phyloP scores from a whole-genome alignment of 768 basidiomycete genomes.

The Termitomyces sp. region DNA sequence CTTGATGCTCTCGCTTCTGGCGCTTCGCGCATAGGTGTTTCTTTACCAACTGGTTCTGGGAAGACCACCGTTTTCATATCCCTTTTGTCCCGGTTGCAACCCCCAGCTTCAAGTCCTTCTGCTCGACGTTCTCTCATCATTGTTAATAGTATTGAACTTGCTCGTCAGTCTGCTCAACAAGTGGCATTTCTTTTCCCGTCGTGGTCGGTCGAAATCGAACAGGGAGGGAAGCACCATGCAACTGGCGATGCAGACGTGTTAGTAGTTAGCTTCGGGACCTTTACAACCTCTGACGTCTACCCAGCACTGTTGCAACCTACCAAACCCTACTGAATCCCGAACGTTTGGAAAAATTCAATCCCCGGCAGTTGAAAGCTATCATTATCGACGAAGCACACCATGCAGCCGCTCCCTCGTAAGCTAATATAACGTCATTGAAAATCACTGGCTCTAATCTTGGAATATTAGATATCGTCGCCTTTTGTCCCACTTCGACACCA shows the following conservation, averaged over 20 bases:
- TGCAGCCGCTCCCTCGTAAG: slow-evolving; percentile 86
- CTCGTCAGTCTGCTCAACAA: slow-evolving; percentile 78
- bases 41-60: slow-evolving; percentile 79
- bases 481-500: slow-evolving; percentile 75
- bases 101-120: slow-evolving; percentile 36
- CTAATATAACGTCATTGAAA: slow-evolving; percentile 2
- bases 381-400: slow-evolving; percentile 96
- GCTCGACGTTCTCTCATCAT: slow-evolving; percentile 72
- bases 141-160: slow-evolving; percentile 88
- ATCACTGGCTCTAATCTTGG: background rate
- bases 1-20: slow-evolving; percentile 65
- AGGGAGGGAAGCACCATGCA: slow-evolving; percentile 71
- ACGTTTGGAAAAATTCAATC: slow-evolving; percentile 75
- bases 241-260: slow-evolving; percentile 85
- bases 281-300: background rate
- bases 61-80: slow-evolving; percentile 93
- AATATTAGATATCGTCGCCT: slow-evolving; percentile 67
- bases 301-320: slow-evolving; percentile 84
- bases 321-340: slow-evolving; percentile 71
- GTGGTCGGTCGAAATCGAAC: slow-evolving; percentile 89
- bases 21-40: slow-evolving; percentile 76
- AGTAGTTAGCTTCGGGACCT: slow-evolving; percentile 19
- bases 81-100: slow-evolving; percentile 61
- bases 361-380: slow-evolving; percentile 62
- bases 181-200: slow-evolving; percentile 62